Evolutionary conservation across 805 yeast genomes (phyloP), one percentile per base, ranked within the genome.

Genomic region (Cyberlindnera maclurae): DNA sequence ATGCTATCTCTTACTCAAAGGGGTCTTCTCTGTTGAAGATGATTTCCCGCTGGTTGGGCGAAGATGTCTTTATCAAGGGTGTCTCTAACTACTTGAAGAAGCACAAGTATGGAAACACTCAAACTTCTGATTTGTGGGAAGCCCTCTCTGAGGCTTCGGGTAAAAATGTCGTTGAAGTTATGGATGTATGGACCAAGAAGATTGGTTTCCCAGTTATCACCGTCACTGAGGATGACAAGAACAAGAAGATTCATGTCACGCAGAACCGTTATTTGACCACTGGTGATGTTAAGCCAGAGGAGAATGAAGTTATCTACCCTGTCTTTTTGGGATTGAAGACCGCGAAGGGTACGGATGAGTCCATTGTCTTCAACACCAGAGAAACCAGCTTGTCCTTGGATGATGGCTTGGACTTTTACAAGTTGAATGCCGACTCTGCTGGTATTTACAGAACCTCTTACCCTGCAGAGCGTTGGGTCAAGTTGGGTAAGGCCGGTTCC

Each of bases 21-120:
- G 95, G 95, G 50, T 80, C 90, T 15, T 77, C 87, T 5, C 67
- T 82, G 43, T 71, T 82, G 60, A 77, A 84, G 60, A 84, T 82
- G 95, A 75, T 83, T 50, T 75, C 86, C 31, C 74, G 72, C 51
- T 82, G 87, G 82, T 68, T 83, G 47, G 90, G 90, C 37, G 89
- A 77, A 58, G 86, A 82, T 46, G 71, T 66, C 24, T 83, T 83
- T 61, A 74, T 82, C 50, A 78, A 77, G 57, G 93, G 94, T 60
- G 93, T 84, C 22, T 77, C 93, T 16, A 70, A 73, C 52, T 84
- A 84, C 60, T 71, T 84, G 62, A 78, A 78, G 59, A 77, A 74
- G 54, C 89, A 82, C 61, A 74, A 77, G 50, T 84, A 80, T 68
- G 82, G 85, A 31, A 84, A 84, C 62, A 84, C 94, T 29, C 64